phyloP scores from a whole-genome alignment of 1,284 basidiomycete genomes.

The Malassezia equina region DNA sequence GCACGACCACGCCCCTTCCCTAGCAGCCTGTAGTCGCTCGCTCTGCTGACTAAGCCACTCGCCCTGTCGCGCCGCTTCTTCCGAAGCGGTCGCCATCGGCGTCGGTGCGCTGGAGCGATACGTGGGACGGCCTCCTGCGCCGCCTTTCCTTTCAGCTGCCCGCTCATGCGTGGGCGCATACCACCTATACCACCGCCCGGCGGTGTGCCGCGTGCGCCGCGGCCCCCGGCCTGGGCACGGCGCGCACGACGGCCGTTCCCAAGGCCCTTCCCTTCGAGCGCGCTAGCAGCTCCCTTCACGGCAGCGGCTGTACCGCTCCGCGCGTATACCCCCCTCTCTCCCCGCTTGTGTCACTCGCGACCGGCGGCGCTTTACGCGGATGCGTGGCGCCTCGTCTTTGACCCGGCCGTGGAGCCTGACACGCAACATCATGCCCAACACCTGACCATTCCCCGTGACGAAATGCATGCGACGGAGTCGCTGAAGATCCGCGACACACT shows the following conservation, averaged over 20 bases:
- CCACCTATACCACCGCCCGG: background rate
- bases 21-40: background rate
- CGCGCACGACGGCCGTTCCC: background rate
- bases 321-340: background rate
- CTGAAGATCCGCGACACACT: background rate
- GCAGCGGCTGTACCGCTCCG: background rate
- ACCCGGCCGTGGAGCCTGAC: background rate
- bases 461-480: background rate
- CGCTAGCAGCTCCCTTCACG: background rate
- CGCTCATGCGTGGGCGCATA: background rate
- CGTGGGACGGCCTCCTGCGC: background rate
- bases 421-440: background rate
- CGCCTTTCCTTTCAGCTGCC: background rate
- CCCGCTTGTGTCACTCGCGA: background rate
- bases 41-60: background rate
- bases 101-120: background rate
- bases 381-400: background rate
- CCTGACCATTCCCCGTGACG: background rate
- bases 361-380: background rate
- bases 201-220: background rate
- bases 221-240: background rate
- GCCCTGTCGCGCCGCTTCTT: background rate
- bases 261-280: background rate
- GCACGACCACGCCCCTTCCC: background rate
- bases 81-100: conserved; percentile 1